A percentile compares a stretch with the other conserved stretches of the same genome.
These are phyloP conservation scores for Codiaeum variegatum DNA, from an alignment of 441 rosid genomes.

Conservation along the genomic window DNA sequence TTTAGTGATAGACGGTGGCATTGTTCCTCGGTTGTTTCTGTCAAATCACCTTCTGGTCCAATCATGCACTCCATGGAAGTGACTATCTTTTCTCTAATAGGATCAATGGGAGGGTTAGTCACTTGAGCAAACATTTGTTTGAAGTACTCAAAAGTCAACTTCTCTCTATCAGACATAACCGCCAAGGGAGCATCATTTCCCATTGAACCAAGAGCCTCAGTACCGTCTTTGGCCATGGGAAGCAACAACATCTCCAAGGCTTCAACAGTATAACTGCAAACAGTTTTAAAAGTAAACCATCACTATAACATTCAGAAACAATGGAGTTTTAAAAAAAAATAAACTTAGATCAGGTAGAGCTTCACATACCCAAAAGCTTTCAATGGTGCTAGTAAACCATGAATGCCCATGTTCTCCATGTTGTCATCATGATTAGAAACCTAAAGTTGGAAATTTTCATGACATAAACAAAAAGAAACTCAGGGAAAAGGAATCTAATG, in stretches of 20 bases:
- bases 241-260: conserved; percentile 98
- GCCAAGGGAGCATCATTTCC: conserved; percentile 99
- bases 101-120: conserved; percentile 99
- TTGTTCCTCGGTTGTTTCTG: conserved; percentile 97
- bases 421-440: conserved; percentile 68
- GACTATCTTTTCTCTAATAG: conserved; percentile 98
- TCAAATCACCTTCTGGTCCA: conserved; percentile 99
- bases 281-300: conserved; percentile 15
- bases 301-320: conserved; percentile 16
- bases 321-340: not conserved
- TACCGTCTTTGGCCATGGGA: conserved; percentile 98
- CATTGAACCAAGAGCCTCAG: conserved; percentile 99
- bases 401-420: conserved; percentile 90
- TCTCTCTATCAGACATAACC: conserved; percentile 93
- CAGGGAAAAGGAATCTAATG: not conserved
- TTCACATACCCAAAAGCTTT: conserved; percentile 94
- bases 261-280: conserved; percentile 86
- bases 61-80: conserved; percentile 99
- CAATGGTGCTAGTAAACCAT: conserved; percentile 86
- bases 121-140: conserved; percentile 99
- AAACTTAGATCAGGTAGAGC: not conserved
- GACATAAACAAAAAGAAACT: conserved; percentile 11
- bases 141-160: conserved; percentile 90
- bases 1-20: conserved; percentile 95
- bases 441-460: conserved; percentile 34